Conservation (phyloP, 495 filamentous ascomycete species). For the Cudoniella acicularis region DNA sequence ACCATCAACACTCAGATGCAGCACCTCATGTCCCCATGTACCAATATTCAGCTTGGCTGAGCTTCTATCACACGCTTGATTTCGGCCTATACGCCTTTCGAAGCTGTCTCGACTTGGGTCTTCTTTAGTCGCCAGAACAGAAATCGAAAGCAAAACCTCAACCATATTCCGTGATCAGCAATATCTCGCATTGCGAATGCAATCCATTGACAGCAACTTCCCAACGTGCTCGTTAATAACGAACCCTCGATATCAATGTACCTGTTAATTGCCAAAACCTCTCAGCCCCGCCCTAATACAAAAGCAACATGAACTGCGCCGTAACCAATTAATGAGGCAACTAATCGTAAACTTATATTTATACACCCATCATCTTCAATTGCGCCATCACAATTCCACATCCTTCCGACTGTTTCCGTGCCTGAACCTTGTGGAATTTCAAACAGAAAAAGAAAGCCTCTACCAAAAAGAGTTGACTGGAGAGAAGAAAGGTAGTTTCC, state of each 20-base stretch:
- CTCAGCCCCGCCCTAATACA: neutral
- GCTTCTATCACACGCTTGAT: conserved; percentile 18
- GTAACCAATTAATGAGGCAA: conserved; percentile 13
- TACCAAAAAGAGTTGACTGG: neutral
- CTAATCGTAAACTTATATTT: conserved; percentile 10
- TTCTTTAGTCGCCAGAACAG: conserved; percentile 9
- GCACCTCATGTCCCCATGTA: conserved; percentile 29
- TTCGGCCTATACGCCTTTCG: conserved; percentile 10
- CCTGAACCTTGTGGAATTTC: neutral
- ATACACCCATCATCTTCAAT: neutral
- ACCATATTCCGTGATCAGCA: conserved; percentile 7
- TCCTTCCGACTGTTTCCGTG: neutral
- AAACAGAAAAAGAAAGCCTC: neutral
- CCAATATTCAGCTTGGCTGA: conserved; percentile 26
- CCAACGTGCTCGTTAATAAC: conserved; percentile 5
- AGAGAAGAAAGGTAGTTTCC: neutral
- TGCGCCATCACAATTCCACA: neutral
- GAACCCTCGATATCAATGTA: neutral
- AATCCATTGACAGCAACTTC: conserved; percentile 1
- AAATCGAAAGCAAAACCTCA: conserved; percentile 13
- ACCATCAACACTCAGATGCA: conserved; percentile 24
- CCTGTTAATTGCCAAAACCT: conserved; percentile 11
- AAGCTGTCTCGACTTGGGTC: conserved; percentile 5
- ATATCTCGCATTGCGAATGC: conserved; percentile 1
- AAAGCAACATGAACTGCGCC: conserved; percentile 2